These are phyloP conservation scores for Immersiella caudata DNA, from an alignment of 495 filamentous ascomycete genomes.

Conservation along the genomic window DNA sequence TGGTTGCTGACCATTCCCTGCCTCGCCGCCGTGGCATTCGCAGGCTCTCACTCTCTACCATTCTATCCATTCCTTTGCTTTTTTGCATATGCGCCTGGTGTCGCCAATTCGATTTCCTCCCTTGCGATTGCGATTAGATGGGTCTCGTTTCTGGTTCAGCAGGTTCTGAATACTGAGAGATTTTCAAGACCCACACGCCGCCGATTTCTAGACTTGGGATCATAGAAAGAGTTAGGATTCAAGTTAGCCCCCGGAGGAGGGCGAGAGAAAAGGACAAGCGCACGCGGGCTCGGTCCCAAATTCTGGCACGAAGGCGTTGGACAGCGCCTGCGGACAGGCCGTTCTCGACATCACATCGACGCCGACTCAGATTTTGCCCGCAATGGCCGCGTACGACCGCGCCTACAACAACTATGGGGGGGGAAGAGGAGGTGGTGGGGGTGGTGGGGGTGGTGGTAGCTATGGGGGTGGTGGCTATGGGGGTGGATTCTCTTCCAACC, in stretches of 20 bases:
- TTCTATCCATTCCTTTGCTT: conserved; percentile 24
- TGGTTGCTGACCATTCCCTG: conserved; percentile 48
- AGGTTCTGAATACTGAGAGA: conserved; percentile 55
- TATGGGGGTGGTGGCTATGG: conserved; percentile 7
- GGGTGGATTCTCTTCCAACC: conserved; percentile 27
- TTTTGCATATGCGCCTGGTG: conserved; percentile 34
- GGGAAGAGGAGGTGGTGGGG: not conserved
- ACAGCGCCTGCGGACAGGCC: conserved; percentile 16
- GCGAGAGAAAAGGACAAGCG: conserved; percentile 19
- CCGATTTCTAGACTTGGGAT: conserved; percentile 22
- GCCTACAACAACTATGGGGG: conserved; percentile 17
- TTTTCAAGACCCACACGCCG: not conserved
- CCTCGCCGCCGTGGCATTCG: conserved; percentile 41
- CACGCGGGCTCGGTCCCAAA: conserved; percentile 20
- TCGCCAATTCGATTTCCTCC: conserved; percentile 37
- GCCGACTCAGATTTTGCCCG: conserved; percentile 23
- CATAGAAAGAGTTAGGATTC: conserved; percentile 23
- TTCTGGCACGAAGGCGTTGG: conserved; percentile 20
- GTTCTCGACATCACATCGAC: conserved; percentile 18
- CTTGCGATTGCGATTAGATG: conserved; percentile 29
- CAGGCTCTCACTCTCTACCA: conserved; percentile 50
- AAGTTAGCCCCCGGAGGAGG: conserved; percentile 23
- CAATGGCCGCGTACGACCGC: conserved; percentile 49
- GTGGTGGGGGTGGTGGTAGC: no score
- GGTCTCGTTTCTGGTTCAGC: conserved; percentile 52